phyloP scores from a whole-genome alignment of 2,329 filamentous ascomycete species.

The Polychaeton citri region DNA sequence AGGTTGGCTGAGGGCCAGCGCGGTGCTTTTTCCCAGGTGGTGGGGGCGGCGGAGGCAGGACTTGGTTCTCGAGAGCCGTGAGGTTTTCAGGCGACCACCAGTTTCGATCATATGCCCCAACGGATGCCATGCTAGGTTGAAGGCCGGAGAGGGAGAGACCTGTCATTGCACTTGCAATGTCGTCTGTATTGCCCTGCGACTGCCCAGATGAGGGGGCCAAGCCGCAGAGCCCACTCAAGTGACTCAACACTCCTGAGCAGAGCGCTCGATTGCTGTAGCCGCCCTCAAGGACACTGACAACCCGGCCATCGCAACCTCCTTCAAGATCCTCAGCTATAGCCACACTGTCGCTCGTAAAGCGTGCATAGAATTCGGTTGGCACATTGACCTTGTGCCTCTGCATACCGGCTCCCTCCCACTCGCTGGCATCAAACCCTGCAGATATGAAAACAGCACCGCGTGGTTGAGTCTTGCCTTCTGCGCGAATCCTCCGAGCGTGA shows the following conservation, averaged over 20 bases:
- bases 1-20: conserved; percentile 51
- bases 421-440: conserved; percentile 91
- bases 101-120: conserved; percentile 21
- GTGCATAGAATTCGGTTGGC: conserved; percentile 90
- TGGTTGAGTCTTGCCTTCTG: conserved; percentile 45
- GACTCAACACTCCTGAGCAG: conserved; percentile 76
- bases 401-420: conserved; percentile 87
- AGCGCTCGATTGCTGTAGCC: conserved; percentile 91
- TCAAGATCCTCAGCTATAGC: conserved; percentile 68
- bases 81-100: conserved; percentile 43
- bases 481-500: conserved; percentile 54
- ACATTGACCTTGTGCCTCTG: conserved; percentile 93
- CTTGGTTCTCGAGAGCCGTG: conserved; percentile 53
- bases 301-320: conserved; percentile 63
- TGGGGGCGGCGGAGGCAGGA: conserved; percentile 38
- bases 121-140: not conserved
- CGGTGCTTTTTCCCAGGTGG: conserved; percentile 44
- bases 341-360: conserved; percentile 75
- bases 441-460: conserved; percentile 89
- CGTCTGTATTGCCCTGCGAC: not conserved
- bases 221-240: conserved; percentile 64
- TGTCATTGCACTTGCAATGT: conserved; percentile 7
- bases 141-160: conserved; percentile 10
- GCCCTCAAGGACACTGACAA: conserved; percentile 89
- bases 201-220: conserved; percentile 2